These are phyloP conservation scores for Juglanconis oblonga DNA, from an alignment of 2,329 filamentous ascomycete species.

Conservation along the genomic window DNA sequence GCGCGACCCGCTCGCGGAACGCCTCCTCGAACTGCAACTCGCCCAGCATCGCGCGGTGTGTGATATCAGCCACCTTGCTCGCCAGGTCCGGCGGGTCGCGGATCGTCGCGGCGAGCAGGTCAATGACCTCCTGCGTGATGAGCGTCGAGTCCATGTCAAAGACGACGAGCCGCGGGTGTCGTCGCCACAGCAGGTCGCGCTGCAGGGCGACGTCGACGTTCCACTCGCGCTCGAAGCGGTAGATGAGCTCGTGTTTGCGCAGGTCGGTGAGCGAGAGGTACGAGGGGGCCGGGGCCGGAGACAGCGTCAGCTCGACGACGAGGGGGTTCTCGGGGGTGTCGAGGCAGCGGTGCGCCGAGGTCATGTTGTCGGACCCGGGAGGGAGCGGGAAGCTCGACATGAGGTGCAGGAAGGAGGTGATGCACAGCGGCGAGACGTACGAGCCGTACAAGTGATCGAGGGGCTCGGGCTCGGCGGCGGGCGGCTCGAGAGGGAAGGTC, in stretches of 20 bases:
- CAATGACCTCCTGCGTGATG: constrained; percentile 96
- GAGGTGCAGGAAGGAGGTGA: constrained; percentile 64
- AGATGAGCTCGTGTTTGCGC: constrained; percentile 76
- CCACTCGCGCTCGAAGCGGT: constrained; percentile 84
- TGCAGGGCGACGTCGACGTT: constrained; percentile 83
- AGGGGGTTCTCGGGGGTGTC: constrained; percentile 57
- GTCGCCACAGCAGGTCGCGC: constrained; percentile 67
- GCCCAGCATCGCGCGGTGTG: constrained; percentile 89
- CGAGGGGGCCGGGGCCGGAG: constrained; percentile 56
- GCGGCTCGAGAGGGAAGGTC: constrained; percentile 59
- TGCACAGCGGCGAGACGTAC: constrained; percentile 62
- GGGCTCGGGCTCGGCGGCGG: constrained; percentile 53
- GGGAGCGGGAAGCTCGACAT: constrained; percentile 61
- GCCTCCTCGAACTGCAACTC: constrained; percentile 89
- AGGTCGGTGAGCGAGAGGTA: constrained; percentile 68
- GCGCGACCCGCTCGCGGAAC: constrained; percentile 73
- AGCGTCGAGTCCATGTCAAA: constrained; percentile 99
- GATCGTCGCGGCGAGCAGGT: constrained; percentile 83
- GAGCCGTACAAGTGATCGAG: constrained; percentile 65
- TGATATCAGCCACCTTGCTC: constrained; percentile 81
- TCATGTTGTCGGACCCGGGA: constrained; percentile 47
- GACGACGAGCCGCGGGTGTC: constrained; percentile 81
- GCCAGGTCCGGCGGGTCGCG: constrained; percentile 68
- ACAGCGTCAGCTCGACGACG: constrained; percentile 65
- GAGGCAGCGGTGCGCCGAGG: constrained; percentile 63